A percentile compares a stretch with the other conserved stretches of the same genome.
phyloP scores from a whole-genome alignment of 169 alveolate genomes.

The Toxoplasma gondii region DNA sequence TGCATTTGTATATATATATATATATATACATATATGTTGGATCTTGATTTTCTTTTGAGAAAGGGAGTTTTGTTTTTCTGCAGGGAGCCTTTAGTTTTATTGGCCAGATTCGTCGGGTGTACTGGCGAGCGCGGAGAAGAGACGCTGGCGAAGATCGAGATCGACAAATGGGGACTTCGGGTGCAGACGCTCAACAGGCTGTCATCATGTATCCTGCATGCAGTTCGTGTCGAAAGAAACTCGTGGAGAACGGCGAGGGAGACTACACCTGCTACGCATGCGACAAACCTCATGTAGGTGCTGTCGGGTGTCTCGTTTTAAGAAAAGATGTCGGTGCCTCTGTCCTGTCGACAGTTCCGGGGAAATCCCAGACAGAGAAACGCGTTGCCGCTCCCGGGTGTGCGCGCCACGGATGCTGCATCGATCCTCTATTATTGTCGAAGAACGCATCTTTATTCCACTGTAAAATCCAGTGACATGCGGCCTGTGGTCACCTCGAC shows the following conservation, averaged over 20 bases:
- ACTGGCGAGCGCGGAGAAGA: slow-evolving; percentile 44
- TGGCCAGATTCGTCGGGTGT: slow-evolving; percentile 57
- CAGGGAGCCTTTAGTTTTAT: slow-evolving; percentile 48
- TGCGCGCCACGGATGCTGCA: too few species aligned
- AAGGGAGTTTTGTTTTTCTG: not conserved
- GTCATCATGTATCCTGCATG: slow-evolving; percentile 58
- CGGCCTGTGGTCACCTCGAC: too few species aligned
- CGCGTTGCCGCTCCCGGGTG: too few species aligned
- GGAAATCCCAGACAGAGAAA: too few species aligned
- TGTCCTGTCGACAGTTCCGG: too few species aligned
- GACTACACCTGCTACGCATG: slow-evolving; percentile 57
- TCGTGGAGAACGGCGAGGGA: slow-evolving; percentile 29
- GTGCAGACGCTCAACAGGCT: slow-evolving; percentile 27
- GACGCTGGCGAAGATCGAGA: not conserved
- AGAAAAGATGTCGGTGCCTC: not conserved
- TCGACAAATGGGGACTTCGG: slow-evolving; percentile 43
- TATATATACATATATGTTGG: not conserved
- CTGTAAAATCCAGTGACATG: too few species aligned
- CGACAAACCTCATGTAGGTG: slow-evolving; percentile 47
- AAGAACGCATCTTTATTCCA: too few species aligned
- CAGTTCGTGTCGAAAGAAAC: slow-evolving; percentile 53
- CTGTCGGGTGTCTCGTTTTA: not conserved
- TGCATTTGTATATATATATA: not conserved
- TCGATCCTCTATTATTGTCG: too few species aligned
- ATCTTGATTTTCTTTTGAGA: too few species aligned